These are phyloP conservation scores for Mortierella sp. DNA, from an alignment of 371 early-diverging fungal genomes.

Conservation along the genomic window DNA sequence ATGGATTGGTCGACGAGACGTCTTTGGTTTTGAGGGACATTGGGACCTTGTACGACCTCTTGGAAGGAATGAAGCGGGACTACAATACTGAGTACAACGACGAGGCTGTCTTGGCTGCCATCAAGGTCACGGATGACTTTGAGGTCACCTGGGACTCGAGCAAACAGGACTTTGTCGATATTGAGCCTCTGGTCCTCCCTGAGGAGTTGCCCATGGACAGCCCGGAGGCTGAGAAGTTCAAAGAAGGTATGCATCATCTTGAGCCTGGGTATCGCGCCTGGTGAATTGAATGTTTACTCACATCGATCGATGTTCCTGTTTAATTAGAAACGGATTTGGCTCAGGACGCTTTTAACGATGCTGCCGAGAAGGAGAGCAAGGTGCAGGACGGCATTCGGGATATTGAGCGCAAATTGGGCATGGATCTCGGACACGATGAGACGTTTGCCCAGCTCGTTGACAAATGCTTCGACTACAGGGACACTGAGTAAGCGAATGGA, in stretches of 20 bases:
- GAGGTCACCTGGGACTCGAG: constrained; percentile 26
- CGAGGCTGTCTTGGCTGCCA: constrained; percentile 39
- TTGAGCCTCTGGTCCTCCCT: constrained; percentile 21
- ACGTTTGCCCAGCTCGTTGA: constrained; percentile 75
- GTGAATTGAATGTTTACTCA: not conserved
- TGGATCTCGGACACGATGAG: constrained; percentile 73
- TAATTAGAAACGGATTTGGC: constrained; percentile 58
- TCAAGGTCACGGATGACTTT: constrained; percentile 36
- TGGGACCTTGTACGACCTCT: constrained; percentile 29
- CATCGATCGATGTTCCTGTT: not conserved
- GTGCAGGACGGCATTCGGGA: constrained; percentile 58
- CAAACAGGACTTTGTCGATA: constrained; percentile 33
- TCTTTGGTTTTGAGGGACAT: constrained; percentile 30
- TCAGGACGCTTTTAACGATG: constrained; percentile 57
- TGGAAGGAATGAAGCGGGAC: constrained; percentile 29
- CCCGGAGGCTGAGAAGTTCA: constrained; percentile 33
- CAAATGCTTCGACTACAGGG: constrained; percentile 77
- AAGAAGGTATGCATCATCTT: constrained; percentile 19
- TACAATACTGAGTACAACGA: constrained; percentile 56
- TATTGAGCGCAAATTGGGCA: constrained; percentile 61
- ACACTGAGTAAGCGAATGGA: constrained; percentile 76
- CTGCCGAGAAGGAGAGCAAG: constrained; percentile 57
- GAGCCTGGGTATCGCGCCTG: not conserved
- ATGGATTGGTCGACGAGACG: constrained; percentile 25
- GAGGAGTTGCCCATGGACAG: constrained; percentile 25